Percentiles rank a stretch among this genome's conserved stretches.
Conservation (phyloP, 805 yeast species). For the Wickerhamiella siamensis region DNA sequence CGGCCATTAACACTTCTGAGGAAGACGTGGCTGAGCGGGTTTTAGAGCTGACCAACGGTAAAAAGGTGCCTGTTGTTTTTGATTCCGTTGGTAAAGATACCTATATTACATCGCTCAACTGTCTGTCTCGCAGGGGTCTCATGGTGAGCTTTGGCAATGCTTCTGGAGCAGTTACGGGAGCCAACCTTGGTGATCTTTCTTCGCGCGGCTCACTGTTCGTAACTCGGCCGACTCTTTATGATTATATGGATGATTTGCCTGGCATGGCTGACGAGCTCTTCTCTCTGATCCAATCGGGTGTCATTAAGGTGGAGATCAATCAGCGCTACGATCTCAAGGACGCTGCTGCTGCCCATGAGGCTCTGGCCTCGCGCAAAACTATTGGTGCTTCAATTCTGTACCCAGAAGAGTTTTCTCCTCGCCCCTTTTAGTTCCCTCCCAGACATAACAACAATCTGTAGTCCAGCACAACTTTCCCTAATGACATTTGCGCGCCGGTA, state of each 20-base stretch:
- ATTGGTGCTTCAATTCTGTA: slow-evolving; percentile 32
- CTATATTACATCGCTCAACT: slow-evolving; percentile 45
- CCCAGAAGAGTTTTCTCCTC: slow-evolving; percentile 1
- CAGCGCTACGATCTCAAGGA: slow-evolving; percentile 44
- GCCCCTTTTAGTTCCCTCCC: not conserved
- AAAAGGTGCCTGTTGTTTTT: slow-evolving; percentile 23
- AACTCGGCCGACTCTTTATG: slow-evolving; percentile 45
- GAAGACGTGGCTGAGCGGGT: slow-evolving; percentile 23
- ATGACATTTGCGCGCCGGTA: not conserved
- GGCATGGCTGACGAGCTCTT: slow-evolving; percentile 17
- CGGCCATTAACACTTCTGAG: slow-evolving; percentile 32
- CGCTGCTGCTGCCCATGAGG: slow-evolving; percentile 42
- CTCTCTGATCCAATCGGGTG: slow-evolving; percentile 21
- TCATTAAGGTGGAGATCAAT: slow-evolving; percentile 31
- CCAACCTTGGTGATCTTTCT: slow-evolving; percentile 34
- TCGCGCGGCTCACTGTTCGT: slow-evolving; percentile 47
- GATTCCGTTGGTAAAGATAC: slow-evolving; percentile 47
- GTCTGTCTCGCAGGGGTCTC: slow-evolving; percentile 52
- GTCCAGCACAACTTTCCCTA: too few species aligned
- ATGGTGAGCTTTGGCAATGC: slow-evolving; percentile 73
- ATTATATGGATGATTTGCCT: slow-evolving; percentile 41
- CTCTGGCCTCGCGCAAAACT: slow-evolving; percentile 50
- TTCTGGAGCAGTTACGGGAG: slow-evolving; percentile 67
- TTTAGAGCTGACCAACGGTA: slow-evolving; percentile 21
- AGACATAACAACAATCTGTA: too few species aligned